Conservation (phyloP, 768 basidiomycete genomes). For the Boletus reticulatus region DNA sequence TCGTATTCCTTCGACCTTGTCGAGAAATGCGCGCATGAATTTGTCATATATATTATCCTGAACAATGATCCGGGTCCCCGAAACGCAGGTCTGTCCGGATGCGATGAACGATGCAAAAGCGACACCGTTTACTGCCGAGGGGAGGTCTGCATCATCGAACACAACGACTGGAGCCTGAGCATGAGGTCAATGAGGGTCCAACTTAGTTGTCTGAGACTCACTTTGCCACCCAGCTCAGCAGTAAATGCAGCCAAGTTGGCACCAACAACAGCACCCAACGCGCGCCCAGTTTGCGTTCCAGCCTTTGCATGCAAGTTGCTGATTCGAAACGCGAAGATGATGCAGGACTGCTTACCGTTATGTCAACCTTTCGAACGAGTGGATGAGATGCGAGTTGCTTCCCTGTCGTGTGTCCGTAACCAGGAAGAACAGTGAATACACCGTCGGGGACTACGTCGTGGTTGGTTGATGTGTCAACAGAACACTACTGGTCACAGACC, state of each 20-base stretch:
- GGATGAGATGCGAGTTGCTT: constrained; percentile 63
- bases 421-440: constrained; percentile 72
- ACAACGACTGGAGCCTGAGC: constrained; percentile 74
- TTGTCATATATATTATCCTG: constrained; percentile 66
- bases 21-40: constrained; percentile 61
- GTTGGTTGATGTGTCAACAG: background rate
- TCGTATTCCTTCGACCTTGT: constrained; percentile 61
- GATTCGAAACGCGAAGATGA: background rate
- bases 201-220: constrained; percentile 18
- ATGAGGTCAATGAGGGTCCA: constrained; percentile 1
- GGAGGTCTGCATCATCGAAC: constrained; percentile 74
- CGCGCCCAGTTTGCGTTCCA: constrained; percentile 75
- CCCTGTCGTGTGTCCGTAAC: constrained; percentile 64
- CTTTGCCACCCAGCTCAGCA: constrained; percentile 87
- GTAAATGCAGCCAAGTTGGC: constrained; percentile 72
- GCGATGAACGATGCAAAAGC: constrained; percentile 85
- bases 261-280: constrained; percentile 70
- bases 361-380: constrained; percentile 74
- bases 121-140: constrained; percentile 75
- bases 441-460: constrained; percentile 62
- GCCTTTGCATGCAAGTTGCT: constrained; percentile 43
- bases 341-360: constrained; percentile 55
- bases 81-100: constrained; percentile 90
- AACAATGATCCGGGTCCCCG: constrained; percentile 79
- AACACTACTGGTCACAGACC: constrained; percentile 38